A percentile compares a stretch with the other conserved stretches of the same genome.
Conservation (phyloP, 768 basidiomycete species). For the Leccinum ochraceum region DNA sequence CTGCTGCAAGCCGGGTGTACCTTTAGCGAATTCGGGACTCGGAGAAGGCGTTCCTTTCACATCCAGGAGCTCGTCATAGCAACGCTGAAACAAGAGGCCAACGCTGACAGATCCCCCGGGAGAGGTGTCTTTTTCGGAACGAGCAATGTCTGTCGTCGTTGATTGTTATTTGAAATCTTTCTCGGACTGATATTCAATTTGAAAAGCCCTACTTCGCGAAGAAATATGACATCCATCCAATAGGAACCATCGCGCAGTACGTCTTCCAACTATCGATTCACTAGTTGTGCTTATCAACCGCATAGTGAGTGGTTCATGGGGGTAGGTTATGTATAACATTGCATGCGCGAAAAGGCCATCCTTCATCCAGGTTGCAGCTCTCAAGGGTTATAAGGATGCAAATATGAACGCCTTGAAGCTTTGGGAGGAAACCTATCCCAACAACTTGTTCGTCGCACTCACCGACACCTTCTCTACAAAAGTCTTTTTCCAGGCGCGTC, state of each 20-base stretch:
- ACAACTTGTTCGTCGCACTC: constrained; percentile 67
- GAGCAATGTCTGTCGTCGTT: constrained; percentile 65
- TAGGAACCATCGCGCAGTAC: constrained; percentile 88
- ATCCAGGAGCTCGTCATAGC: constrained; percentile 78
- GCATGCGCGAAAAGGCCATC: neutral
- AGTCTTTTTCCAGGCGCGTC: constrained; percentile 74
- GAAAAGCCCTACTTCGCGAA: constrained; percentile 80
- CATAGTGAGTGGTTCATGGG: constrained; percentile 91
- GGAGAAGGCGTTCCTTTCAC: constrained; percentile 71
- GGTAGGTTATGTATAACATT: constrained; percentile 39
- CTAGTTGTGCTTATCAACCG: constrained; percentile 6
- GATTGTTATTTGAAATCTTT: neutral
- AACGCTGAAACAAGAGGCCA: constrained; percentile 68
- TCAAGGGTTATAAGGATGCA: constrained; percentile 77
- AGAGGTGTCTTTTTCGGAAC: constrained; percentile 65
- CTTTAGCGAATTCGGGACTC: constrained; percentile 88
- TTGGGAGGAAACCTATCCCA: constrained; percentile 79
- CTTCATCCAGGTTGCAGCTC: constrained; percentile 66
- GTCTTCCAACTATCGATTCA: constrained; percentile 29
- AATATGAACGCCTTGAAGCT: constrained; percentile 75
- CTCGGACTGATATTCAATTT: neutral
- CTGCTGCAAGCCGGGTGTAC: constrained; percentile 64
- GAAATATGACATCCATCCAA: constrained; percentile 61
- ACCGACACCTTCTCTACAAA: constrained; percentile 95
- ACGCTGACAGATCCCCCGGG: constrained; percentile 48